Percentiles rank a stretch among this genome's conserved stretches.
phyloP scores from a whole-genome alignment of 75 land plant genomes.

The Isoetes taiwanensis region DNA sequence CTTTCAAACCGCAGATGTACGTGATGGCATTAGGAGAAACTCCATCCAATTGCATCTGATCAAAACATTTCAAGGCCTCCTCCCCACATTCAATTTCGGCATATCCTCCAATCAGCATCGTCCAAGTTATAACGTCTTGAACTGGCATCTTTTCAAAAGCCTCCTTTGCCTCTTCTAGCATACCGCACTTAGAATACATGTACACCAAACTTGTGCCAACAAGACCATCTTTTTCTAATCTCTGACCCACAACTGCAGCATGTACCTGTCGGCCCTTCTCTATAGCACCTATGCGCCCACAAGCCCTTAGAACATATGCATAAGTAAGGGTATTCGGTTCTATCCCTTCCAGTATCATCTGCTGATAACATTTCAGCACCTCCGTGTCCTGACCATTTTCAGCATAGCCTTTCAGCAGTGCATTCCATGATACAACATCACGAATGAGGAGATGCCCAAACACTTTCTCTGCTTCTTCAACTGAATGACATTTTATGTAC shows the following conservation, averaged over 20 bases:
- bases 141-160: conserved; percentile 18
- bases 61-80: conserved; percentile 18
- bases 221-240: conserved; percentile 21
- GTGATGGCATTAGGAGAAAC: conserved; percentile 24
- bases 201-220: conserved; percentile 32
- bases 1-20: conserved; percentile 20
- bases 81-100: conserved; percentile 19
- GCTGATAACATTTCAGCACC: conserved; percentile 14
- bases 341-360: conserved; percentile 17
- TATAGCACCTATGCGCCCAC: conserved; percentile 8
- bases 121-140: conserved; percentile 32
- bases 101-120: conserved; percentile 27
- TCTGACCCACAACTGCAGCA: conserved; percentile 9
- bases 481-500: conserved; percentile 14
- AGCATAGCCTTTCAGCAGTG: conserved; percentile 26
- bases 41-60: conserved; percentile 23
- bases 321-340: conserved; percentile 20
- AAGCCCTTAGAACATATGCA: conserved; percentile 25
- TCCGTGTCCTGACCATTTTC: conserved; percentile 4
- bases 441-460: conserved; percentile 11
- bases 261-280: conserved; percentile 23
- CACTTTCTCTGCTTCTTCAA: conserved; percentile 10
- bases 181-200: conserved; percentile 38
- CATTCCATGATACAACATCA: conserved; percentile 27
- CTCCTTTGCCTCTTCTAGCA: conserved; percentile 13